Percentiles rank a stretch among this genome's conserved stretches.
These are phyloP conservation scores for Thelonectria discophora DNA, from an alignment of 2,329 filamentous ascomycete species.

Conservation along the genomic window DNA sequence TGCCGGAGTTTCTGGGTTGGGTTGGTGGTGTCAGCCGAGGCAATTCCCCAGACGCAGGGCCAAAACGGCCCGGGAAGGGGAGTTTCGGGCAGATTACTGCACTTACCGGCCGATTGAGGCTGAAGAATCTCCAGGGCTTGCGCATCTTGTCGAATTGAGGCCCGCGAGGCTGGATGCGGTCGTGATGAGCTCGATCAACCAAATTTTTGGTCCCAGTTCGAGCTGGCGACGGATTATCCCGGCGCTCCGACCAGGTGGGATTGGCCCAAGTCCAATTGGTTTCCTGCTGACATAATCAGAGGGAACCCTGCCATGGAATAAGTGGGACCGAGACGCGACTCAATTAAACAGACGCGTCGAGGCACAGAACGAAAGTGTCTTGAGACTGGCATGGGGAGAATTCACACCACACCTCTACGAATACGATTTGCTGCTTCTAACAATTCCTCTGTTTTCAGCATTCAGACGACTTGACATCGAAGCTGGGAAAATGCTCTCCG, in stretches of 20 bases:
- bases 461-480: not conserved
- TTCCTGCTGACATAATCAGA: constrained; percentile 38
- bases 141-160: constrained; percentile 57
- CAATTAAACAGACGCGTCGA: constrained; percentile 45
- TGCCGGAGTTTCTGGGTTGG: constrained; percentile 82
- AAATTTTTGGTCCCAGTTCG: constrained; percentile 44
- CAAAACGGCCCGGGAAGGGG: constrained; percentile 4
- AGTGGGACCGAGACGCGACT: constrained; percentile 40
- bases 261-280: not conserved
- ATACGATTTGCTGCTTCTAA: not conserved
- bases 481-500: constrained; percentile 60
- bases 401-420: constrained; percentile 11
- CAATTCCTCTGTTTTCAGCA: not conserved
- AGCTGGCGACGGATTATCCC: constrained; percentile 44
- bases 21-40: constrained; percentile 27
- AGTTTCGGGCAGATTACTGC: not conserved
- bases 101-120: constrained; percentile 71
- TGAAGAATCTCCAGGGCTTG: constrained; percentile 69
- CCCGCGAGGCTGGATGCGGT: constrained; percentile 38
- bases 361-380: constrained; percentile 8
- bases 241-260: constrained; percentile 28
- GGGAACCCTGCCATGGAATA: not conserved
- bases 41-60: constrained; percentile 21
- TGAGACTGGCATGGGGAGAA: constrained; percentile 15
- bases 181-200: constrained; percentile 39